A percentile compares a stretch with the other conserved stretches of the same genome.
These are phyloP conservation scores for Batkoa obscura DNA, from an alignment of 371 early-diverging fungal genomes.

Conservation along the genomic window DNA sequence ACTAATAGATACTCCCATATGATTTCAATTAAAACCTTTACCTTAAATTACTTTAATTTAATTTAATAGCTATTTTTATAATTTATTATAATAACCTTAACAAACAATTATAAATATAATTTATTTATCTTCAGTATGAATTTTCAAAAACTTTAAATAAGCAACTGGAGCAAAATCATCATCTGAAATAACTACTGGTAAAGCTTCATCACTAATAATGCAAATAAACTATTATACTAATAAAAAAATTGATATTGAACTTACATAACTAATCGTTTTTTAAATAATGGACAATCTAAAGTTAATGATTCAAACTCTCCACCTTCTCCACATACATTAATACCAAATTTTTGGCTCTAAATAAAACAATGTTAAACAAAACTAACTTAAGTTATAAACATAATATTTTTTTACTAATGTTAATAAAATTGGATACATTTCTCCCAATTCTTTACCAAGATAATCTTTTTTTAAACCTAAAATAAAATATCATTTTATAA, in stretches of 20 bases:
- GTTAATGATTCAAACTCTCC: constrained; percentile 98
- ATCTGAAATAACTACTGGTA: constrained; percentile 54
- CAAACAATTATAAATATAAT: too few relatives aligned
- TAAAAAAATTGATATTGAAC: constrained; percentile 3
- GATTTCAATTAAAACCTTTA: too few relatives aligned
- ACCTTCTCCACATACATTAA: constrained; percentile 97
- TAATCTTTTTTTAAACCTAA: constrained; percentile 36
- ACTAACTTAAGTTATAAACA: too few relatives aligned
- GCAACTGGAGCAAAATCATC: constrained; percentile 71
- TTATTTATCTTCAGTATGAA: constrained; percentile 33
- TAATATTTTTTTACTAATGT: constrained; percentile 25
- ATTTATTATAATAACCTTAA: too few relatives aligned
- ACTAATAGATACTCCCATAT: too few relatives aligned
- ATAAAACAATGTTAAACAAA: neutral
- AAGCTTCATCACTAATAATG: constrained; percentile 24
- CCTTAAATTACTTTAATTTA: too few relatives aligned
- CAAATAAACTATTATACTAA: neutral
- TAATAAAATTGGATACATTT: constrained; percentile 54
- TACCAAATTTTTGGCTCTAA: constrained; percentile 53
- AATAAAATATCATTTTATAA: too few relatives aligned
- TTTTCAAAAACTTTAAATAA: constrained; percentile 41
- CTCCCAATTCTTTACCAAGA: constrained; percentile 55
- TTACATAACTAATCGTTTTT: constrained; percentile 46
- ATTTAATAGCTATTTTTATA: too few relatives aligned
- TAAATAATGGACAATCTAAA: constrained; percentile 93